Conservation (phyloP, 345 rosid genomes). For the Moricandia arvensis region DNA sequence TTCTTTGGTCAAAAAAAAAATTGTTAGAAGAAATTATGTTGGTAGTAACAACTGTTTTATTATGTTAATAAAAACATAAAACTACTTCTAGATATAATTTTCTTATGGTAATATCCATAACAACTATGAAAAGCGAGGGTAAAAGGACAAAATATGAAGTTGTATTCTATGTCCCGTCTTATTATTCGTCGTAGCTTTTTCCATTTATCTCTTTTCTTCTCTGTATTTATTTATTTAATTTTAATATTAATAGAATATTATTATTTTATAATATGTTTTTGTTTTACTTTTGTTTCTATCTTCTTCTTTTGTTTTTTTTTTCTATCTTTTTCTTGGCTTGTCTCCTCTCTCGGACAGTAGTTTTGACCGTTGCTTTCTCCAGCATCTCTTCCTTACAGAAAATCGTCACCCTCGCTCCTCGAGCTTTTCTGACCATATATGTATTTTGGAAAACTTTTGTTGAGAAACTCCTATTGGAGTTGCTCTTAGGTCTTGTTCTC, state of each 20-base stretch:
- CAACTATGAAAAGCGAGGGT: neutral
- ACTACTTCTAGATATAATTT: too few species aligned
- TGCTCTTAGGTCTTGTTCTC: neutral
- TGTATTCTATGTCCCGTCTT: neutral
- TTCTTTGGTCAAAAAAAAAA: too few species aligned
- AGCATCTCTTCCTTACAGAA: conserved; percentile 34
- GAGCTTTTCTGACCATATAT: conserved; percentile 18
- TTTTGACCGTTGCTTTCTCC: conserved; percentile 42
- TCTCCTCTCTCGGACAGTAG: conserved; percentile 33
- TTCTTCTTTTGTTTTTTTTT: too few species aligned
- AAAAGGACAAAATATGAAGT: neutral
- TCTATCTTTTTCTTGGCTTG: conserved; percentile 24
- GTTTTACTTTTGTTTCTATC: neutral
- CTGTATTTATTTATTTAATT: too few species aligned
- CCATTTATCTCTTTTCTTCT: neutral
- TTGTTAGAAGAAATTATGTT: too few species aligned
- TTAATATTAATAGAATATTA: too few species aligned
- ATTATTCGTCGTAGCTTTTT: neutral
- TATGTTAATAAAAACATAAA: too few species aligned
- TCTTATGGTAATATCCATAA: too few species aligned
- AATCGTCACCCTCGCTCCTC: conserved; percentile 33
- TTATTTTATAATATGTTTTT: neutral
- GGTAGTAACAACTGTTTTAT: too few species aligned
- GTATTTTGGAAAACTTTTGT: too few species aligned
- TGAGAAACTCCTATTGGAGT: too few species aligned